A percentile compares a stretch with the other conserved stretches of the same genome.
These are phyloP conservation scores for Russula abietina DNA, from an alignment of 768 basidiomycete species.

Conservation along the genomic window DNA sequence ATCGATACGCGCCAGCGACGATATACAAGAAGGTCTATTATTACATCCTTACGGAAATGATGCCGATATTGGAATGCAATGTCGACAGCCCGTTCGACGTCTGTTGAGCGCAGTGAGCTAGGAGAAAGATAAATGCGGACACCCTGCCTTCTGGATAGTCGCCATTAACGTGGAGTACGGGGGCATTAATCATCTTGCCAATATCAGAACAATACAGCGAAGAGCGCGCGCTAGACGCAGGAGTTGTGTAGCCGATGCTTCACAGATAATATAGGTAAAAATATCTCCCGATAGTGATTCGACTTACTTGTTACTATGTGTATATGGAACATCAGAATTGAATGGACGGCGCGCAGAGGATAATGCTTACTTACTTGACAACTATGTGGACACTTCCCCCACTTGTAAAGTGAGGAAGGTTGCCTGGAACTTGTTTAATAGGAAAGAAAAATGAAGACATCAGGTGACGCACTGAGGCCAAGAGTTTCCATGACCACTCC, in stretches of 20 bases:
- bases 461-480: constrained; percentile 57
- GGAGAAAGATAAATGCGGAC: neutral
- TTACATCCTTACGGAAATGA: constrained; percentile 85
- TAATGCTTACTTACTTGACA: constrained; percentile 80
- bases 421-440: constrained; percentile 40
- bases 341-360: neutral
- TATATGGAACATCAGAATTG: constrained; percentile 7
- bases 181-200: constrained; percentile 86
- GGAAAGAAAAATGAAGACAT: neutral
- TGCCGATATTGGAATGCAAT: constrained; percentile 85
- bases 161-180: constrained; percentile 86
- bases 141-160: constrained; percentile 74
- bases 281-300: neutral
- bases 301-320: constrained; percentile 31
- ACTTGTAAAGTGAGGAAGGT: constrained; percentile 85
- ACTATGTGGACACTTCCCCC: constrained; percentile 89
- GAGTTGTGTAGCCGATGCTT: constrained; percentile 91
- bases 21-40: constrained; percentile 86
- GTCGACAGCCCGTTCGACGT: constrained; percentile 79
- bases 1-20: constrained; percentile 59
- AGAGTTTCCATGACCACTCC: constrained; percentile 86
- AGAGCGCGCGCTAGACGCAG: constrained; percentile 75
- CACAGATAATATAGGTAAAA: constrained; percentile 12
- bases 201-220: constrained; percentile 84
- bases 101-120: constrained; percentile 34